phyloP scores from a whole-genome alignment of 768 basidiomycete species.

The Boletus fagicola region DNA sequence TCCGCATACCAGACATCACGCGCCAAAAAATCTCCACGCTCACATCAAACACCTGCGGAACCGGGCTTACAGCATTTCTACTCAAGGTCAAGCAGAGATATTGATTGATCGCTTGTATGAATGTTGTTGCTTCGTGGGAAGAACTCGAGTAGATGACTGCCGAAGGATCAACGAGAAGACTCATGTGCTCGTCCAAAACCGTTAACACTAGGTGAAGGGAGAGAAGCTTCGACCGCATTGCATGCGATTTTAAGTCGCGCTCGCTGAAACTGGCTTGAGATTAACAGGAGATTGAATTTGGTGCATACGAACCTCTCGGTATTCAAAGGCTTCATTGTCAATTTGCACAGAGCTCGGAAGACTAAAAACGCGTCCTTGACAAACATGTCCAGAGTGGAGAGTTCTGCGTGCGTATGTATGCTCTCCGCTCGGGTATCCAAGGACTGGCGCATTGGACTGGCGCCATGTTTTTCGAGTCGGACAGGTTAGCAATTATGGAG shows the following conservation, averaged over 20 bases:
- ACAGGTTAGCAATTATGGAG: conserved; percentile 4
- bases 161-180: conserved; percentile 80
- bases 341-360: conserved; percentile 93
- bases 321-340: conserved; percentile 96
- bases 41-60: conserved; percentile 95
- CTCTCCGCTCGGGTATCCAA: conserved; percentile 19
- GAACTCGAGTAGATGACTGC: conserved; percentile 93
- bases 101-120: conserved; percentile 92
- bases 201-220: conserved; percentile 93
- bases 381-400: conserved; percentile 84
- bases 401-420: conserved; percentile 37
- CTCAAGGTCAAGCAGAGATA: conserved; percentile 92
- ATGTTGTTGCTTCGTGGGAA: conserved; percentile 81
- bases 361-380: conserved; percentile 98
- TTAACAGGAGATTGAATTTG: neutral
- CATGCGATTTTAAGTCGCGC: conserved; percentile 92
- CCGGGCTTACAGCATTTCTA: conserved; percentile 92
- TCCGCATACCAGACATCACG: conserved; percentile 89
- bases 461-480: conserved; percentile 13
- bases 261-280: conserved; percentile 53
- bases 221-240: conserved; percentile 94
- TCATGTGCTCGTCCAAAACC: conserved; percentile 88
- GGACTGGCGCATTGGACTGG: conserved; percentile 26
- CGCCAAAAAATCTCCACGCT: conserved; percentile 99
- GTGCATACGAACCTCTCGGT: conserved; percentile 71